phyloP scores from a whole-genome alignment of 2,329 filamentous ascomycete genomes.

The Whalleya microplaca region DNA sequence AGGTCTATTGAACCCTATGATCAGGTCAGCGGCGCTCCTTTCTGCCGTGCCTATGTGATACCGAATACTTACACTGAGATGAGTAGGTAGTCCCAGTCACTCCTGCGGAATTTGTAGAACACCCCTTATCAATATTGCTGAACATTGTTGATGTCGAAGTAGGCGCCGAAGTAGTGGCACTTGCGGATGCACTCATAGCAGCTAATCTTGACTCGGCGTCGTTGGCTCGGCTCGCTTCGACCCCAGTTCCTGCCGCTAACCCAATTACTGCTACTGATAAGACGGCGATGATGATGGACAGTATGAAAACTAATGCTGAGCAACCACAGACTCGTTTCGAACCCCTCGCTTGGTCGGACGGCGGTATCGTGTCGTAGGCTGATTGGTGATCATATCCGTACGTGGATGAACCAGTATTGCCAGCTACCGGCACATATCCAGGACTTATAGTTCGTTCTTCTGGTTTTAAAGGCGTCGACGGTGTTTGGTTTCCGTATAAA shows the following conservation, averaged over 20 bases:
- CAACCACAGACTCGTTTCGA: conserved; percentile 41
- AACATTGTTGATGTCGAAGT: conserved; percentile 32
- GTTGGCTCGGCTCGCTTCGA: conserved; percentile 45
- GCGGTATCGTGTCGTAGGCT: conserved; percentile 14
- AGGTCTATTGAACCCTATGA: conserved; percentile 41
- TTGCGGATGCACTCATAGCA: conserved; percentile 30
- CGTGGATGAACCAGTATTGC: conserved; percentile 15
- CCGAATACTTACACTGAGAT: conserved; percentile 41
- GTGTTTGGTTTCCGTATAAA: conserved; percentile 12
- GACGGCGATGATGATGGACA: conserved; percentile 45
- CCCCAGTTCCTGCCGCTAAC: conserved; percentile 48
- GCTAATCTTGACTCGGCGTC: conserved; percentile 41
- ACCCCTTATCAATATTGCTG: conserved; percentile 44
- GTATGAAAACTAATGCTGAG: conserved; percentile 43
- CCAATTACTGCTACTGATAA: conserved; percentile 47
- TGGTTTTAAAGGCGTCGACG: conserved; percentile 22
- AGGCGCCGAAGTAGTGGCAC: conserved; percentile 28
- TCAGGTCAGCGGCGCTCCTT: conserved; percentile 12
- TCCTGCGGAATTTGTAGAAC: conserved; percentile 39
- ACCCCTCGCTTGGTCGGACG: conserved; percentile 16
- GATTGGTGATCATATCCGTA: conserved; percentile 27
- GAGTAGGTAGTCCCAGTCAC: conserved; percentile 46
- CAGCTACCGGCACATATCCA: conserved; percentile 17
- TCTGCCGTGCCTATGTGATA: not conserved
- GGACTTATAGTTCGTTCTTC: conserved; percentile 19